A percentile compares a stretch with the other conserved stretches of the same genome.
Conservation (phyloP, 2,329 filamentous ascomycete species). For the Colletotrichum sp. region DNA sequence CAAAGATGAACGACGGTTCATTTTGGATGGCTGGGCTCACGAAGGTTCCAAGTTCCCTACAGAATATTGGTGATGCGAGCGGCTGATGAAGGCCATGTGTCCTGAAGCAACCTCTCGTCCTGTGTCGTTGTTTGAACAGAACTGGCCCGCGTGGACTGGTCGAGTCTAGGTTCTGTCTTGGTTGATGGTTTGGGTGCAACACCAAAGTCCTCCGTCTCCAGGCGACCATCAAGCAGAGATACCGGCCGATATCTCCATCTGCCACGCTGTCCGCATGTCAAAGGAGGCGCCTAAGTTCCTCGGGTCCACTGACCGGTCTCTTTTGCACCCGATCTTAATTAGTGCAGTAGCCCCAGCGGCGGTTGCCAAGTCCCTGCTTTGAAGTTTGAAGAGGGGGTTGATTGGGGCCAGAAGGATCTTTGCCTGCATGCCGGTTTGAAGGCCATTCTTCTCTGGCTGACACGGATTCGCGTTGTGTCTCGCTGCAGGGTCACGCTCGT, state of each 20-base stretch:
- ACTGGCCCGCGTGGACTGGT: background rate
- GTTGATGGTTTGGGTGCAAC: background rate
- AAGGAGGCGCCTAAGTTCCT: background rate
- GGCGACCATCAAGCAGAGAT: background rate
- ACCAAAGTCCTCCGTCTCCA: background rate
- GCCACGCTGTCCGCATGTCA: constrained; percentile 7
- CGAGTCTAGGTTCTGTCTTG: background rate
- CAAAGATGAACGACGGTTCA: background rate
- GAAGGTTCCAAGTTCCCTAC: background rate
- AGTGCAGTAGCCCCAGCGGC: background rate
- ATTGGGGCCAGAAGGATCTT: background rate
- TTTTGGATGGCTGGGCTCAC: background rate
- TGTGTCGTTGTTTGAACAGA: background rate
- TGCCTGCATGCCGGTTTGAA: background rate
- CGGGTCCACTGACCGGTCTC: background rate
- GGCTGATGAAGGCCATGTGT: background rate
- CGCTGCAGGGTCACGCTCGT: background rate
- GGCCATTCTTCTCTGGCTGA: background rate
- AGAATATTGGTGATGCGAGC: background rate
- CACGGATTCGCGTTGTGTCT: background rate
- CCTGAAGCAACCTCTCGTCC: background rate
- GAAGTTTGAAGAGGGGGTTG: background rate
- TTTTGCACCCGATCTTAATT: background rate
- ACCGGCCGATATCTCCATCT: background rate
- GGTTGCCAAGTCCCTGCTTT: background rate